A percentile compares a stretch with the other conserved stretches of the same genome.
phyloP scores from a whole-genome alignment of 106 monocot genomes.

The Acorus gramineus region DNA sequence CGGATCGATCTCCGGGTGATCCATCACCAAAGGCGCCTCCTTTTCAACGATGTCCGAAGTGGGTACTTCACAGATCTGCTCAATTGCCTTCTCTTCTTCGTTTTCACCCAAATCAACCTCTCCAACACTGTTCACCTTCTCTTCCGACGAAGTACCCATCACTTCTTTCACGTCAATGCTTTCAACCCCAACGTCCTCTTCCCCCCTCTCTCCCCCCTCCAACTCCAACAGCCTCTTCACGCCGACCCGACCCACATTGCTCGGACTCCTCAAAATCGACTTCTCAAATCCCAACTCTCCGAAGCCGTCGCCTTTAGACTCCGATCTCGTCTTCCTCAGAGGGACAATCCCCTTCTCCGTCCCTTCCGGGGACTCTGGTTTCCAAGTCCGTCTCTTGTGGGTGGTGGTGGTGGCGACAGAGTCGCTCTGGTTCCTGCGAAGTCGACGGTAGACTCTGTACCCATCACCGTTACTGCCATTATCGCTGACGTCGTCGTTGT shows the following conservation, averaged over 20 bases:
- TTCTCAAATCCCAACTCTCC: not conserved
- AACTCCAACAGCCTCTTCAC: slow-evolving; percentile 7
- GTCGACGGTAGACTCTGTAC: slow-evolving; percentile 17
- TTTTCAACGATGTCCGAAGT: not conserved
- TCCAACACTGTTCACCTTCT: slow-evolving; percentile 12
- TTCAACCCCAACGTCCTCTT: slow-evolving; percentile 20
- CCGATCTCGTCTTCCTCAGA: slow-evolving; percentile 22
- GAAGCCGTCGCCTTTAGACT: not conserved
- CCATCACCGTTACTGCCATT: slow-evolving; percentile 31
- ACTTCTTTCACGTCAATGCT: slow-evolving; percentile 57
- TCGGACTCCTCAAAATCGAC: too few relatives aligned
- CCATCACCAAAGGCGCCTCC: not conserved
- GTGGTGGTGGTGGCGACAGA: slow-evolving; percentile 8
- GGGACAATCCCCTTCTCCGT: slow-evolving; percentile 13
- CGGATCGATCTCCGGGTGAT: slow-evolving; percentile 13
- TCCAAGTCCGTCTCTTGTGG: slow-evolving; percentile 78
- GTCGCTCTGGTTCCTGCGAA: slow-evolving; percentile 51
- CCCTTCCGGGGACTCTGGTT: slow-evolving; percentile 17
- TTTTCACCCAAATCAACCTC: not conserved
- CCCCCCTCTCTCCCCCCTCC: slow-evolving; percentile 4
- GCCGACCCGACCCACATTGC: not conserved
- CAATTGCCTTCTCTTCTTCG: slow-evolving; percentile 16
- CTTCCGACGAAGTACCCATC: slow-evolving; percentile 15
- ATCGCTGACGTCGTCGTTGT: slow-evolving; percentile 12
- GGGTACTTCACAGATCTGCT: slow-evolving; percentile 27